Percentiles rank a stretch among this genome's conserved stretches.
These are phyloP conservation scores for Globisporangium barbulae DNA, from an alignment of 352 stramenopile genomes.

Conservation along the genomic window DNA sequence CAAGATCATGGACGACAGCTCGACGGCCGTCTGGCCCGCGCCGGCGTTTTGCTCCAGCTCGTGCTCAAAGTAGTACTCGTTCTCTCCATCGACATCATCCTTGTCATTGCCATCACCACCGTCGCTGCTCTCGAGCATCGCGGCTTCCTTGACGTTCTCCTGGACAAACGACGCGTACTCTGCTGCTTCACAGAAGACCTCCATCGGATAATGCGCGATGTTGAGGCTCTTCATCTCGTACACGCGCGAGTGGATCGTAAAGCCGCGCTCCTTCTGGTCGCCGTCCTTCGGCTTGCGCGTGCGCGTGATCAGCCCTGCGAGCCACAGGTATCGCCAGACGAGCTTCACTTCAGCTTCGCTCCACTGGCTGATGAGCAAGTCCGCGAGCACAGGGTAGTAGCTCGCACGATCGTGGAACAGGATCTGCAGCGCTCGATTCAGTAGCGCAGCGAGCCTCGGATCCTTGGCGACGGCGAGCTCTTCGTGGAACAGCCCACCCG, in stretches of 20 bases:
- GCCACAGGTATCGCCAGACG: constrained; percentile 82
- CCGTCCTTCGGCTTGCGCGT: constrained; percentile 44
- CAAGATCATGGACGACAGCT: constrained; percentile 54
- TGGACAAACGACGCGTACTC: constrained; percentile 73
- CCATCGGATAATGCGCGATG: constrained; percentile 60
- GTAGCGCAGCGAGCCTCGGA: constrained; percentile 59
- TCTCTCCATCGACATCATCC: constrained; percentile 25
- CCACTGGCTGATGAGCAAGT: constrained; percentile 74
- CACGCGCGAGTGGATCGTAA: constrained; percentile 66
- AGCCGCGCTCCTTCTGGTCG: constrained; percentile 64
- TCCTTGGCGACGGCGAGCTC: constrained; percentile 48
- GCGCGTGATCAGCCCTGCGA: constrained; percentile 69
- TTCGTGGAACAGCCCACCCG: constrained; percentile 65
- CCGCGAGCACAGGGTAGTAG: constrained; percentile 69
- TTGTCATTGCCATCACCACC: constrained; percentile 16
- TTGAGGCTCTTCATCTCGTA: constrained; percentile 70
- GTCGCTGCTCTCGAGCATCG: constrained; percentile 16
- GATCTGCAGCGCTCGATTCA: constrained; percentile 76
- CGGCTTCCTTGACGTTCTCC: constrained; percentile 64
- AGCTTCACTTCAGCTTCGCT: constrained; percentile 74
- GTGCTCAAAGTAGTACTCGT: constrained; percentile 49
- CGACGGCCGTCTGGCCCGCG: constrained; percentile 43
- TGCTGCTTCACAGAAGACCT: constrained; percentile 66
- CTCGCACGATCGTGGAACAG: constrained; percentile 69
- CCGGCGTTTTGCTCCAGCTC: constrained; percentile 55